phyloP scores from a whole-genome alignment of 495 filamentous ascomycete species.

The Aspergillus heteromorphus region DNA sequence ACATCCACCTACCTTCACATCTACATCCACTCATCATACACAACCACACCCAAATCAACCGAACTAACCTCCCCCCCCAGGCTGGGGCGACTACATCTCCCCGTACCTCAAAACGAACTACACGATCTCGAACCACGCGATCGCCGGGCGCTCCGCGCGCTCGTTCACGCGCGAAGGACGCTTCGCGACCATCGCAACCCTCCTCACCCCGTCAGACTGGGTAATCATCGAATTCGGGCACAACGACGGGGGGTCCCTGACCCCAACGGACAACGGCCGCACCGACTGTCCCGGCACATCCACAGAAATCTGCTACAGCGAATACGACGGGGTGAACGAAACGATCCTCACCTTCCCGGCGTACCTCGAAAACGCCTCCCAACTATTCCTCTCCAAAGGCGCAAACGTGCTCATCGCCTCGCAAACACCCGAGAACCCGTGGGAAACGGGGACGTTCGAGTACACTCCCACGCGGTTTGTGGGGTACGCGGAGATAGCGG shows the following conservation, averaged over 20 bases:
- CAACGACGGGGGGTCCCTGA: constrained; percentile 59
- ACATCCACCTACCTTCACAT: too few species aligned
- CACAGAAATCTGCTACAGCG: constrained; percentile 49
- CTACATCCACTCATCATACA: background rate
- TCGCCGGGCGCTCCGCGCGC: constrained; percentile 55
- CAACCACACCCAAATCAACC: background rate
- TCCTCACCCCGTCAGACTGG: constrained; percentile 47
- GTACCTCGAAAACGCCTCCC: constrained; percentile 52
- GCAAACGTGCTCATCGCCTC: constrained; percentile 57
- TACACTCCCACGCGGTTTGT: constrained; percentile 49
- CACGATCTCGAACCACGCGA: constrained; percentile 52
- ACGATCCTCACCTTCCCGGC: constrained; percentile 54
- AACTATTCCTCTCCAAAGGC: constrained; percentile 50
- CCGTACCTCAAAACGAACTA: constrained; percentile 30
- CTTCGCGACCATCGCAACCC: constrained; percentile 47
- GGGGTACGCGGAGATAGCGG: constrained; percentile 49
- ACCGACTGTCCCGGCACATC: constrained; percentile 52
- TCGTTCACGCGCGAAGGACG: constrained; percentile 56
- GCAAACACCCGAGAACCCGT: constrained; percentile 60
- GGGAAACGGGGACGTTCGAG: constrained; percentile 49
- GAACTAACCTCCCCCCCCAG: constrained; percentile 21
- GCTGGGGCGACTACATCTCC: constrained; percentile 56
- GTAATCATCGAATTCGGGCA: constrained; percentile 62
- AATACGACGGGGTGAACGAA: constrained; percentile 45
- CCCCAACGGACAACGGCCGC: constrained; percentile 53